Evolutionary conservation across 2,329 filamentous ascomycete genomes (phyloP).

Genomic region (Ophiostoma sp.): DNA sequence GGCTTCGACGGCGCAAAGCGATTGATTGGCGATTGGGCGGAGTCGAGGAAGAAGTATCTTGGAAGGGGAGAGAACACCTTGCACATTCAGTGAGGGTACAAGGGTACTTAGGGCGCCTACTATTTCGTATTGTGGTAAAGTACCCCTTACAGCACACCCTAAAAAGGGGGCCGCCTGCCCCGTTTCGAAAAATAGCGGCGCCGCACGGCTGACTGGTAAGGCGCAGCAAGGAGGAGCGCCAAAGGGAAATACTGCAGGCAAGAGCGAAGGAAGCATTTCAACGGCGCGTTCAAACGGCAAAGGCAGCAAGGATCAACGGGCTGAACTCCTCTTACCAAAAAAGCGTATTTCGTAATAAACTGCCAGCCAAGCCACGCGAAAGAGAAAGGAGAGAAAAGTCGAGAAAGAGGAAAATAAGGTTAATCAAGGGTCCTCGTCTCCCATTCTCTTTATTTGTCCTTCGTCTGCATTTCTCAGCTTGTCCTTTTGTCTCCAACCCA

Average conservation of each 20-base stretch:
- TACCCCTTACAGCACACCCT: neutral
- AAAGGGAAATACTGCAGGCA: neutral
- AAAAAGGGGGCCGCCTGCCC: conserved; percentile 2
- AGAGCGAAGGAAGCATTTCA: neutral
- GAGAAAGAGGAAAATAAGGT: neutral
- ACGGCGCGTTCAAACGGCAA: neutral
- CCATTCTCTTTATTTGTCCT: neutral
- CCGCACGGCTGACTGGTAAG: conserved; percentile 23
- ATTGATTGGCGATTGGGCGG: neutral
- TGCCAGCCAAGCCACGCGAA: neutral
- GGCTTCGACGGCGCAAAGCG: neutral
- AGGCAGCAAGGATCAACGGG: conserved; percentile 14
- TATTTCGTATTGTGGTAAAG: too few relatives aligned
- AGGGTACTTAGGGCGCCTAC: neutral
- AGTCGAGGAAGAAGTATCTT: neutral
- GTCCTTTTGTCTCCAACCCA: neutral
- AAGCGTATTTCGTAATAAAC: neutral
- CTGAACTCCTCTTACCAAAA: neutral
- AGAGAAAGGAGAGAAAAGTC: neutral
- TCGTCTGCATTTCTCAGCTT: neutral
- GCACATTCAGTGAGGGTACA: neutral
- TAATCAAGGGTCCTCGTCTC: neutral
- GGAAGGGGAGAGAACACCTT: neutral
- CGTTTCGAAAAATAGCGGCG: conserved; percentile 12
- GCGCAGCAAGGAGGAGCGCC: conserved; percentile 11